Percentiles rank a stretch among this genome's conserved stretches.
phyloP scores from a whole-genome alignment of 2,329 filamentous ascomycete genomes.

The Incumbomyces delicatus region DNA sequence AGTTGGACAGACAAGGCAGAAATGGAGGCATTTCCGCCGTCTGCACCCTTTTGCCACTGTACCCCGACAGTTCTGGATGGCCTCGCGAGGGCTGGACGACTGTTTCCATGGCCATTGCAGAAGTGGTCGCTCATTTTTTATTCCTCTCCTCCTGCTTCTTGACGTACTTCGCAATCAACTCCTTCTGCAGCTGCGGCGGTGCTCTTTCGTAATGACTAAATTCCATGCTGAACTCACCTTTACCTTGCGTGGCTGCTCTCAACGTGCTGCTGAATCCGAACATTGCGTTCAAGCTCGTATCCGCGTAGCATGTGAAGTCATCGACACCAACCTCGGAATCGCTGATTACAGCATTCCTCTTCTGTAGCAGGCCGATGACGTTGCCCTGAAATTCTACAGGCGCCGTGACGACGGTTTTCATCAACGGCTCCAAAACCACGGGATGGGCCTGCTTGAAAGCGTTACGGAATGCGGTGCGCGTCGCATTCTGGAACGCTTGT shows the following conservation, averaged over 20 bases:
- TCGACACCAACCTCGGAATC: constrained; percentile 91
- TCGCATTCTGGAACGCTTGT: constrained; percentile 88
- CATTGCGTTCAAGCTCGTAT: constrained; percentile 93
- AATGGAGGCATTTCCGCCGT: no score
- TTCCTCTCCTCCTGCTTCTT: constrained; percentile 57
- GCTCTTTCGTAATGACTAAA: constrained; percentile 92
- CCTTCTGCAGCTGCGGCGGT: constrained; percentile 77
- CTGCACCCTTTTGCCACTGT: no score
- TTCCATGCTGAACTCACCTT: constrained; percentile 98
- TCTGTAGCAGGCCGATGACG: constrained; percentile 90
- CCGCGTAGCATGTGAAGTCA: constrained; percentile 84
- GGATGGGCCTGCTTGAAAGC: constrained; percentile 74
- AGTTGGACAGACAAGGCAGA: no score
- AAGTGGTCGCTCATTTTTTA: constrained; percentile 39
- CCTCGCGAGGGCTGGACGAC: no score
- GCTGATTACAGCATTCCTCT: constrained; percentile 87
- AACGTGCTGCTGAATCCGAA: constrained; percentile 92
- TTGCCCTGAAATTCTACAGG: constrained; percentile 97
- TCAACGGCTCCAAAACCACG: constrained; percentile 83
- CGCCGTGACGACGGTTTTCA: constrained; percentile 96
- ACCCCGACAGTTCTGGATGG: no score
- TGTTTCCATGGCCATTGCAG: no score
- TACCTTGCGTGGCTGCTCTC: constrained; percentile 88
- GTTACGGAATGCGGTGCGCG: constrained; percentile 93
- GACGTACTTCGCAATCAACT: constrained; percentile 57